These are phyloP conservation scores for Xylogone sp. DNA, from an alignment of 2,329 filamentous ascomycete species.

Conservation along the genomic window DNA sequence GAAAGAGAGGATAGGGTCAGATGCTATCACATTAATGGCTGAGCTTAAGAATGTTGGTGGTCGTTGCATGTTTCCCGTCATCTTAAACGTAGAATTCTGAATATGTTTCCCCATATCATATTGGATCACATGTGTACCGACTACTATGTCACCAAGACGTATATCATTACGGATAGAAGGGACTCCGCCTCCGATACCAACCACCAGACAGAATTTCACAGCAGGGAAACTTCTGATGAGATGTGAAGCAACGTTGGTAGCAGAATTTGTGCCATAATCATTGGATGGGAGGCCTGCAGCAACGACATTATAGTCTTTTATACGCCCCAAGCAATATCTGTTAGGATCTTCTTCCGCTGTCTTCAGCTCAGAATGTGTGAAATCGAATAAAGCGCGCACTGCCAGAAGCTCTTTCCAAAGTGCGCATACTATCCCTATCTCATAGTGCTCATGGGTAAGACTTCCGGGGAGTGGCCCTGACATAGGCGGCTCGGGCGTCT, in stretches of 20 bases:
- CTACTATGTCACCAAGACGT: conserved; percentile 8
- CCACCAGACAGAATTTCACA: conserved; percentile 11
- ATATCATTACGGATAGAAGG: conserved; percentile 5
- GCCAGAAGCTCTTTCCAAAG: conserved; percentile 18
- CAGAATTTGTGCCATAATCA: conserved; percentile 9
- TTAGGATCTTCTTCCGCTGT: conserved; percentile 2
- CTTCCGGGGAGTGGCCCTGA: not conserved
- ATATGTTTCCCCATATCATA: conserved; percentile 20
- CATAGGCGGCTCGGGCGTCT: not conserved
- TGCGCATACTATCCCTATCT: conserved; percentile 23
- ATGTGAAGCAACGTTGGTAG: conserved; percentile 10
- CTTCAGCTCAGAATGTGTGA: not conserved
- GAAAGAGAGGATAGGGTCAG: not conserved
- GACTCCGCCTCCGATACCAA: conserved; percentile 12
- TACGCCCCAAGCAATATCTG: conserved; percentile 13
- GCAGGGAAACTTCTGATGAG: conserved; percentile 10
- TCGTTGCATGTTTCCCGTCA: conserved; percentile 3
- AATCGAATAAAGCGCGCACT: conserved; percentile 7
- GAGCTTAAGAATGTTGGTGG: conserved; percentile 1
- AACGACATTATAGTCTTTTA: conserved; percentile 15
- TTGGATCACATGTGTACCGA: conserved; percentile 17
- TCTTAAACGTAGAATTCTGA: not conserved
- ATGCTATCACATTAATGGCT: not conserved
- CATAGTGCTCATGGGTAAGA: conserved; percentile 8
- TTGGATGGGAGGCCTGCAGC: conserved; percentile 13